A percentile compares a stretch with the other conserved stretches of the same genome.
phyloP scores from a whole-genome alignment of 2,329 filamentous ascomycete genomes.

The Arthroderma sp. region DNA sequence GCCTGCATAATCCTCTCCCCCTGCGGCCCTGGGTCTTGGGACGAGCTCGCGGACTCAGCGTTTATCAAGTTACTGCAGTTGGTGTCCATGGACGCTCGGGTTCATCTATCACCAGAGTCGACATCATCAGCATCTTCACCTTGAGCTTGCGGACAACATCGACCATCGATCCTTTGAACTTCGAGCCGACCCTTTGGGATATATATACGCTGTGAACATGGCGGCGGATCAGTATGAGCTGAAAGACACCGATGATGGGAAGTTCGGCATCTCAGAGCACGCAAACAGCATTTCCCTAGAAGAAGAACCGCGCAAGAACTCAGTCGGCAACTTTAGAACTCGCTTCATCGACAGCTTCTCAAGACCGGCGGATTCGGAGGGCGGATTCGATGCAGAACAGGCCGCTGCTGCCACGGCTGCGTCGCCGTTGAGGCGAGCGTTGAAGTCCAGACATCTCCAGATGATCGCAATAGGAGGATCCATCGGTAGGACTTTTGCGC shows the following conservation, averaged over 20 bases:
- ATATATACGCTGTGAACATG: neutral
- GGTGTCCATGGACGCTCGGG: too few species aligned
- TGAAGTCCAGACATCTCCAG: conserved; percentile 21
- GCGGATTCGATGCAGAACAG: conserved; percentile 19
- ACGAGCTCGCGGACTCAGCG: too few species aligned
- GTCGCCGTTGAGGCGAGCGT: conserved; percentile 18
- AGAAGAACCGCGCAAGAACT: neutral
- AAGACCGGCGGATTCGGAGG: conserved; percentile 12
- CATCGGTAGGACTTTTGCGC: conserved; percentile 8
- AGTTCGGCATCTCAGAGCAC: neutral
- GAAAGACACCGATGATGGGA: neutral
- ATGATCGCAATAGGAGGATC: conserved; percentile 18
- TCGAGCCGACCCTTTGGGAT: neutral
- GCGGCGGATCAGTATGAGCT: neutral
- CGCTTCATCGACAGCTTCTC: conserved; percentile 21
- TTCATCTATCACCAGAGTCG: too few species aligned
- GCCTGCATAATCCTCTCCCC: neutral
- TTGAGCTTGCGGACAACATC: too few species aligned
- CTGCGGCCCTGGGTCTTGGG: too few species aligned
- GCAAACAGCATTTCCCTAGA: neutral
- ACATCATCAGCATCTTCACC: too few species aligned
- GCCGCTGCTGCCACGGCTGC: conserved; percentile 20
- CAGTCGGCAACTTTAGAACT: neutral
- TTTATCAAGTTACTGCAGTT: too few species aligned
- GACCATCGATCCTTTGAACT: too few species aligned